phyloP scores from a whole-genome alignment of 2,329 filamentous ascomycete species.

The Lachnellula arida region DNA sequence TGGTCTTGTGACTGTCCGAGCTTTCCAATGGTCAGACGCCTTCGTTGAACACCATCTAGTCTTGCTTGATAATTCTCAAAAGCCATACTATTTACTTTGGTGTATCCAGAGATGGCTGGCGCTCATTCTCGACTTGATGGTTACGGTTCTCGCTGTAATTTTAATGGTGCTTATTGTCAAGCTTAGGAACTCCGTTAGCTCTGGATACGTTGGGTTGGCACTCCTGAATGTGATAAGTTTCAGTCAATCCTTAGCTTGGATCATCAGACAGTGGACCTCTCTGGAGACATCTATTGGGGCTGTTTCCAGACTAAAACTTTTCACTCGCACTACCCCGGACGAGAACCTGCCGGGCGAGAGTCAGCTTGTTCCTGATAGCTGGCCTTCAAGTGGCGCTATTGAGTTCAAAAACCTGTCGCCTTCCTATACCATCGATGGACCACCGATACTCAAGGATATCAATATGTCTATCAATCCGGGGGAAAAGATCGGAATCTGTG shows the following conservation, averaged over 20 bases:
- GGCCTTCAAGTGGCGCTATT: background rate
- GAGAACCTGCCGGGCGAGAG: slow-evolving; percentile 11
- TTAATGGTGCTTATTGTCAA: slow-evolving; percentile 31
- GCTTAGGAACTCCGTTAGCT: slow-evolving; percentile 20
- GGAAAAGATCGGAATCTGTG: slow-evolving; percentile 46
- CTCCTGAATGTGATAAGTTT: slow-evolving; percentile 27
- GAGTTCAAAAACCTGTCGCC: background rate
- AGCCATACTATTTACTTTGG: slow-evolving; percentile 52
- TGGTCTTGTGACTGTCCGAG: slow-evolving; percentile 50
- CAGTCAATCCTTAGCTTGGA: slow-evolving; percentile 14
- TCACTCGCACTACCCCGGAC: slow-evolving; percentile 8
- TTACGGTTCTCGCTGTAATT: slow-evolving; percentile 27
- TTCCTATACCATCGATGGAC: background rate
- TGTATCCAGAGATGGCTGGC: slow-evolving; percentile 54
- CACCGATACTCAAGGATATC: background rate
- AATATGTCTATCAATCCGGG: slow-evolving; percentile 28
- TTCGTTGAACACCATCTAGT: slow-evolving; percentile 41
- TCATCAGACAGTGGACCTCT: slow-evolving; percentile 21
- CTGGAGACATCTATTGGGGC: slow-evolving; percentile 25
- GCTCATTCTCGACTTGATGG: slow-evolving; percentile 33
- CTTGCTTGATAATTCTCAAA: slow-evolving; percentile 49
- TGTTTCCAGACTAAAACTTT: slow-evolving; percentile 15
- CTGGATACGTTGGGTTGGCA: slow-evolving; percentile 27
- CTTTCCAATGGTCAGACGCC: slow-evolving; percentile 47
- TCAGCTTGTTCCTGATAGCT: background rate